phyloP scores from a whole-genome alignment of 78 protist species.

The Dictyostelium firmibasis region DNA sequence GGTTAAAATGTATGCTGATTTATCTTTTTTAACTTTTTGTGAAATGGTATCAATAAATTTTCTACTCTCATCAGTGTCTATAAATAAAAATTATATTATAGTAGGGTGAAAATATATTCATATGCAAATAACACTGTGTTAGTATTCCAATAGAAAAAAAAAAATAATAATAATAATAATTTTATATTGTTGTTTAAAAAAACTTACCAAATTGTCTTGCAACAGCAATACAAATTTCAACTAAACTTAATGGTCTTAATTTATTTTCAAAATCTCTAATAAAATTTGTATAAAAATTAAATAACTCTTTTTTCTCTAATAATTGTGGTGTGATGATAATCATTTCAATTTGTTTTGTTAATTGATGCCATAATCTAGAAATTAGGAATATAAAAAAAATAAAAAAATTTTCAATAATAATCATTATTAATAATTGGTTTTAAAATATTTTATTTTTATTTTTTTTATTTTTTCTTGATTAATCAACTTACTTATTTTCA shows the following conservation, averaged over 20 bases:
- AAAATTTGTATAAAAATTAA: constrained; percentile 71
- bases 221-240: constrained; percentile 51
- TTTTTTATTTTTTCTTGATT: not conserved
- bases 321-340: constrained; percentile 30
- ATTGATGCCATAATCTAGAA: constrained; percentile 78
- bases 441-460: not conserved
- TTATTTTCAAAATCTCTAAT: constrained; percentile 81
- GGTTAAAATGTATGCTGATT: constrained; percentile 57
- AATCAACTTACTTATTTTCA: constrained; percentile 34
- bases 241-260: constrained; percentile 80
- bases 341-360: constrained; percentile 48
- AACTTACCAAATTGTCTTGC: constrained; percentile 34
- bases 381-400: not conserved
- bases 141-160: too few relatives aligned
- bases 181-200: not conserved
- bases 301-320: constrained; percentile 42
- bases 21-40: constrained; percentile 71
- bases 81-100: not conserved
- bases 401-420: not conserved
- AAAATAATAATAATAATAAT: too few relatives aligned
- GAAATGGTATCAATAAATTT: constrained; percentile 52
- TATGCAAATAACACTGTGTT: too few relatives aligned
- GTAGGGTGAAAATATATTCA: too few relatives aligned
- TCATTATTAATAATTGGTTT: not conserved
- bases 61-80: constrained; percentile 30